phyloP scores from a whole-genome alignment of 108 stramenopile genomes.

The Fragilariopsis cylindrus region DNA sequence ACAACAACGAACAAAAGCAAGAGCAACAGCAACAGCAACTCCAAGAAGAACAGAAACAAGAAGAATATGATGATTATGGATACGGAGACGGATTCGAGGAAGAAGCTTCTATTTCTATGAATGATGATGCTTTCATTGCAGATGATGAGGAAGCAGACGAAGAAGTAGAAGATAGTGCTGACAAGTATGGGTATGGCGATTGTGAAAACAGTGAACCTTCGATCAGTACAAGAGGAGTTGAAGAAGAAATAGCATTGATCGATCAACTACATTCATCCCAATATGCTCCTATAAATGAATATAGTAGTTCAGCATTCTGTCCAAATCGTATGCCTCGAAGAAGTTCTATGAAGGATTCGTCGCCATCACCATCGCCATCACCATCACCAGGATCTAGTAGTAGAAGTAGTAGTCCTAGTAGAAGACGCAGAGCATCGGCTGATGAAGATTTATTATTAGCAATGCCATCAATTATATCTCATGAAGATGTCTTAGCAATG shows the following conservation, averaged over 20 bases:
- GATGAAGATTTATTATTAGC: not conserved
- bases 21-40: not conserved
- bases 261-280: not conserved
- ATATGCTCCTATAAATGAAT: not conserved
- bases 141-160: not conserved
- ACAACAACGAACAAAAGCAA: too few relatives aligned
- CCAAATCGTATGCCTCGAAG: conserved; percentile 13
- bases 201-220: not conserved
- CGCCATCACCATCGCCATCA: not conserved
- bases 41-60: not conserved
- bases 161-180: not conserved
- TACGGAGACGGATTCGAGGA: not conserved
- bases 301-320: not conserved
- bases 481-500: too few relatives aligned
- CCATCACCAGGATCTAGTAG: not conserved
- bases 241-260: not conserved
- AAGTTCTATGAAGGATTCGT: conserved; percentile 20
- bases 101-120: not conserved
- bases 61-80: conserved; percentile 9
- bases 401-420: not conserved
- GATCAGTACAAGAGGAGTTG: not conserved
- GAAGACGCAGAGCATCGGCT: not conserved
- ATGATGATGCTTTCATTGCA: not conserved
- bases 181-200: not conserved
- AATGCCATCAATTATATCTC: too few relatives aligned